A percentile compares a stretch with the other conserved stretches of the same genome.
Conservation (phyloP, 2,329 filamentous ascomycete genomes). For the Pseudogymnoascus sp. region DNA sequence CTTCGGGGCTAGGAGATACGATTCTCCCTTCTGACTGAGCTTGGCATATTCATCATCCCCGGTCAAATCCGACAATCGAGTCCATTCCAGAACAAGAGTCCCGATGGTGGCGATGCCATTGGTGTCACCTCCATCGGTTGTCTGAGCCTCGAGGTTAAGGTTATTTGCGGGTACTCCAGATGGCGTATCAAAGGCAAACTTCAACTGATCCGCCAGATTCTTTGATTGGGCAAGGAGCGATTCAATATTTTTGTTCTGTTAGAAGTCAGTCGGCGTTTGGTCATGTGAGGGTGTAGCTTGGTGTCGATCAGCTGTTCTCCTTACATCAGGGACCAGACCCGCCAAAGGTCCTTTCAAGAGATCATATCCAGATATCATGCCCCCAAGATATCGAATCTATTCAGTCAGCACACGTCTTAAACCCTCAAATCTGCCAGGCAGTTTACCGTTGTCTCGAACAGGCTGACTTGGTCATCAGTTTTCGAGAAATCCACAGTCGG, state of each 20-base stretch:
- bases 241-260: constrained; percentile 37
- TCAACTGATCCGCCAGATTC: constrained; percentile 62
- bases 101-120: constrained; percentile 73
- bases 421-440: constrained; percentile 49
- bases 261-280: constrained; percentile 9
- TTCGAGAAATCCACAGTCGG: constrained; percentile 61
- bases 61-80: constrained; percentile 66
- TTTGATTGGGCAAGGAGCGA: constrained; percentile 58
- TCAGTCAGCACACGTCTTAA: not conserved
- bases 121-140: constrained; percentile 40
- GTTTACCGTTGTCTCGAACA: constrained; percentile 88
- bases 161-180: constrained; percentile 67
- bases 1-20: constrained; percentile 59
- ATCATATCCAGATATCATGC: constrained; percentile 65
- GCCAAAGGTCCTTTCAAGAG: constrained; percentile 60
- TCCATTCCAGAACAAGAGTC: constrained; percentile 78
- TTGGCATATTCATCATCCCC: constrained; percentile 57
- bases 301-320: constrained; percentile 11
- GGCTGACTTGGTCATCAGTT: constrained; percentile 52
- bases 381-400: constrained; percentile 68
- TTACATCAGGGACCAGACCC: constrained; percentile 37
- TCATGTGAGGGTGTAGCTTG: constrained; percentile 21
- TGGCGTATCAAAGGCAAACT: constrained; percentile 69
- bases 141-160: constrained; percentile 49
- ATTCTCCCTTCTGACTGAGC: constrained; percentile 59